Conservation (phyloP, 108 stramenopile genomes). For the Nitzschia sp. region DNA sequence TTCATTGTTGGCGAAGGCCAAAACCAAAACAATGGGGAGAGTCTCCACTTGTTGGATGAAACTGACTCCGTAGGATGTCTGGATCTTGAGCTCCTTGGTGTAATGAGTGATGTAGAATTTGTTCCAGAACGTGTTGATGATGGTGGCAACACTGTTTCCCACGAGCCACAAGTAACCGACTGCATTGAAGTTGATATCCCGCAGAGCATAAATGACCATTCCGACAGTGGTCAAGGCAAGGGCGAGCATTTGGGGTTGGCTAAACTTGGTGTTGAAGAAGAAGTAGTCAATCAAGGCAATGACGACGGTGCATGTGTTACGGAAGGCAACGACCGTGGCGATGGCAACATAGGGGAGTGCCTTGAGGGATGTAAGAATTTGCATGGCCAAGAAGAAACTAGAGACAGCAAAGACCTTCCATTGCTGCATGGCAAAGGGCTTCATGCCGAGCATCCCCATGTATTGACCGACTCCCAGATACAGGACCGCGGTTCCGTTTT, state of each 20-base stretch:
- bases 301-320: slow-evolving; percentile 28
- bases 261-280: slow-evolving; percentile 27
- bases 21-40: slow-evolving; percentile 22
- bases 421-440: slow-evolving; percentile 23
- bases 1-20: slow-evolving; percentile 21
- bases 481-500: slow-evolving; percentile 17
- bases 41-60: slow-evolving; percentile 32
- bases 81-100: slow-evolving; percentile 34
- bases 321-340: slow-evolving; percentile 28
- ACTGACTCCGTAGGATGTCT: slow-evolving; percentile 26
- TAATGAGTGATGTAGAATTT: slow-evolving; percentile 29
- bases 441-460: slow-evolving; percentile 19
- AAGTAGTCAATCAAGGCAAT: slow-evolving; percentile 20
- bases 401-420: slow-evolving; percentile 26
- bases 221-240: slow-evolving; percentile 19
- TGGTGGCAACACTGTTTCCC: slow-evolving; percentile 24
- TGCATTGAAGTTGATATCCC: slow-evolving; percentile 23
- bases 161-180: slow-evolving; percentile 26
- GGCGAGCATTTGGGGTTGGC: slow-evolving; percentile 5
- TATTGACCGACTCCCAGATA: slow-evolving; percentile 11
- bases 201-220: slow-evolving; percentile 27
- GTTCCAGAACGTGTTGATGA: slow-evolving; percentile 32
- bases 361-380: slow-evolving; percentile 27
- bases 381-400: slow-evolving; percentile 25
- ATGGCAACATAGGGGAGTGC: slow-evolving; percentile 29